Evolutionary conservation across 331 rosid species (phyloP).

Genomic region (Rhamnella rubrinervis): DNA sequence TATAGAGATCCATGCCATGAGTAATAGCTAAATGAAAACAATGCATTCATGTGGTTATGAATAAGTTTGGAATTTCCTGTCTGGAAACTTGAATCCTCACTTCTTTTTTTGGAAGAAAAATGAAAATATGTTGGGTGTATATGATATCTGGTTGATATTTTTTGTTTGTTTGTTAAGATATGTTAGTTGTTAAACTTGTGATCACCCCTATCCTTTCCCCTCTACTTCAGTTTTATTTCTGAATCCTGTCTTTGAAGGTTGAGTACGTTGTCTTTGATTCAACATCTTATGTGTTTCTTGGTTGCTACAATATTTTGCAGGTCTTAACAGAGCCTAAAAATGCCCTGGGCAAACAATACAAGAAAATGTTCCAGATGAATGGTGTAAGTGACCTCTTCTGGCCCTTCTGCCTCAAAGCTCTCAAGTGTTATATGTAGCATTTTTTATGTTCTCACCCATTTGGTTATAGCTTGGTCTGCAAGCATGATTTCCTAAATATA

Average conservation of each 20-base stretch:
- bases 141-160: too few species aligned
- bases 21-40: too few species aligned
- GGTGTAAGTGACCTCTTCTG: slow-evolving; percentile 48
- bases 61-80: too few species aligned
- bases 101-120: too few species aligned
- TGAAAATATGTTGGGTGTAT: too few species aligned
- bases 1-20: too few species aligned
- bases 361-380: slow-evolving; percentile 88
- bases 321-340: slow-evolving; percentile 92
- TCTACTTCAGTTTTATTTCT: background rate
- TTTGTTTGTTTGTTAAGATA: too few species aligned
- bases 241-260: background rate
- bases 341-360: slow-evolving; percentile 96
- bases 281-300: slow-evolving; percentile 15
- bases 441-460: background rate
- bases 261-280: slow-evolving; percentile 11
- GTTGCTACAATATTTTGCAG: slow-evolving; percentile 40
- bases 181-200: background rate
- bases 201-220: too few species aligned
- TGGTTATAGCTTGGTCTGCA: background rate
- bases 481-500: slow-evolving; percentile 12
- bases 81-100: too few species aligned
- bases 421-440: background rate
- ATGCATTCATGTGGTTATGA: too few species aligned
- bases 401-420: background rate